Evolutionary conservation across 257 asterid genomes (phyloP), one percentile per base, ranked within the genome.

Genomic region (Ligustrum vulgare): DNA sequence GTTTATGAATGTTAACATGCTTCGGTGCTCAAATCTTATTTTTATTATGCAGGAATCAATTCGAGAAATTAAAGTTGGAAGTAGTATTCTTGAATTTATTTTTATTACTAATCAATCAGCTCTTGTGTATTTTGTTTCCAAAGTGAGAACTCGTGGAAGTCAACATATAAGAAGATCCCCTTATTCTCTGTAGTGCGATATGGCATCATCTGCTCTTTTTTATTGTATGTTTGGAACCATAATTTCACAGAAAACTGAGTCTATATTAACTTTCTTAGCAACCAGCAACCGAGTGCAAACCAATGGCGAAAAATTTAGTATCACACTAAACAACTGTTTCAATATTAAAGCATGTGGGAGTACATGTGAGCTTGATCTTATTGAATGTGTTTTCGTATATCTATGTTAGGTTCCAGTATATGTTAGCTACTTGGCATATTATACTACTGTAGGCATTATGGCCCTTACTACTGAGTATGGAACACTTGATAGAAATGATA

Each of bases 1-100:
- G 34, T 60, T 60, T 8, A 60, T 60, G 16, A 60, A 23, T 60
- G 16, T 20, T 80, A 71, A 72, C 74, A 37, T 80, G 69, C 56
- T 77, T 78, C 66, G 18, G 79, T 28, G 76, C 6, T 37, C 45
- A 6, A 65, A 23, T 58, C 4, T 60, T 23, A 10, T 23, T 25
- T 23, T 9, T 7, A 60, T 60, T 60, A 15, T 10, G 9, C 33
- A 25, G 23, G 35, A 23, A 22, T 60, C 23, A 22, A 10, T 8
- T 60, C 4, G 6, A 60, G 25, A 22, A 60, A 56, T 20, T 20
- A 22, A 10, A 60, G n/a, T 6, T 23, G 35, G 67, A 22, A 60
- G 35, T 2, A 60, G 34, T 23, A 8, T 23, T 25, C 3, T 0
- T 10, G 67, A 22, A 23, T 60, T 51, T 58, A 6, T 8, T 60